Evolutionary conservation across 805 yeast genomes (phyloP).

Genomic region (Spathaspora gorwiae): DNA sequence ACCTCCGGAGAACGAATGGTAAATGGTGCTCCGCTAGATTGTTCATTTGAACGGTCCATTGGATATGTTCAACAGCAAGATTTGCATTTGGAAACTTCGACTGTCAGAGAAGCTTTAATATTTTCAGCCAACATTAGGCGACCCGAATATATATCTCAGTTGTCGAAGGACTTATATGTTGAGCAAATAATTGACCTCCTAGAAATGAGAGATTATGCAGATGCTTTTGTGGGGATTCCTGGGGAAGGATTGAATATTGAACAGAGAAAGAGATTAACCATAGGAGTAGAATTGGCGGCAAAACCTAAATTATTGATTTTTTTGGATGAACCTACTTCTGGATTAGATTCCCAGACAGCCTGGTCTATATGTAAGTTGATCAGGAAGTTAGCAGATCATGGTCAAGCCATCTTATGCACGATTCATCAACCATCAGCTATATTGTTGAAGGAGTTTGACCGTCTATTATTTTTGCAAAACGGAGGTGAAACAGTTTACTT

Average conservation of each 20-base stretch:
- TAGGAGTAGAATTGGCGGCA: slow-evolving; percentile 38
- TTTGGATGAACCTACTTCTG: slow-evolving; percentile 39
- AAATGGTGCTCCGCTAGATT: slow-evolving; percentile 59
- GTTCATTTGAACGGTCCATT: slow-evolving; percentile 40
- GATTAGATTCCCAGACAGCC: slow-evolving; percentile 36
- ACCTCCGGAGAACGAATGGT: slow-evolving; percentile 62
- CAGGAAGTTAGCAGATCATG: slow-evolving; percentile 30
- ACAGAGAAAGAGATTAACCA: slow-evolving; percentile 30
- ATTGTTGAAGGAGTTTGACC: slow-evolving; percentile 67
- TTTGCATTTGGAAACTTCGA: slow-evolving; percentile 27
- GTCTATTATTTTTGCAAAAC: slow-evolving; percentile 59
- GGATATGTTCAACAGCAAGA: slow-evolving; percentile 34
- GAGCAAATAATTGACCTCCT: slow-evolving; percentile 62
- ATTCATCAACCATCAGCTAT: slow-evolving; percentile 82
- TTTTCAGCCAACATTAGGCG: slow-evolving; percentile 74
- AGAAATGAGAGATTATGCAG: slow-evolving; percentile 41
- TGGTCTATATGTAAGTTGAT: slow-evolving; percentile 32
- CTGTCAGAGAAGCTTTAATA: slow-evolving; percentile 53
- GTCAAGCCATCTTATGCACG: slow-evolving; percentile 42
- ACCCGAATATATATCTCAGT: slow-evolving; percentile 37
- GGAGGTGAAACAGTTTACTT: slow-evolving; percentile 77
- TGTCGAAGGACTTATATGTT: slow-evolving; percentile 63
- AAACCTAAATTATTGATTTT: slow-evolving; percentile 35
- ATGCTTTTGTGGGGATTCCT: slow-evolving; percentile 29
- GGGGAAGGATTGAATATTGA: slow-evolving; percentile 34